Conservation (phyloP, 192 early-diverging fungal genomes). For the Geranomyces variabilis region DNA sequence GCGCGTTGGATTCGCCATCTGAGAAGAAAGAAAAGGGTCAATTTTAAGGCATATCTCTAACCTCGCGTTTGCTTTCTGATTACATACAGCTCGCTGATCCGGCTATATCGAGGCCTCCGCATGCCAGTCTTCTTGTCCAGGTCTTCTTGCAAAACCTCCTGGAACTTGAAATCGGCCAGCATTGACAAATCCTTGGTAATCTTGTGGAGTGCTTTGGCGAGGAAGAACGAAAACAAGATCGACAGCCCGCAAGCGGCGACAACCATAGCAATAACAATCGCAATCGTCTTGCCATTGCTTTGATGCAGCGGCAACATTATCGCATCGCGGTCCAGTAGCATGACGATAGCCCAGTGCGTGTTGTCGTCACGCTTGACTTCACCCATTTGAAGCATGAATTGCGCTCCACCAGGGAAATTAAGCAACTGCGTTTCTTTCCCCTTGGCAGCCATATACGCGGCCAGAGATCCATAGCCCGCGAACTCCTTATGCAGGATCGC, state of each 20-base stretch:
- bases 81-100: constrained; percentile 22
- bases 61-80: too few relatives aligned
- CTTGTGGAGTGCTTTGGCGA: constrained; percentile 16
- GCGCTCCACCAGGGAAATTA: background rate
- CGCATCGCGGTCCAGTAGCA: constrained; percentile 12
- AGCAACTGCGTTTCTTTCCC: background rate
- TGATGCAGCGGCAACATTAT: background rate
- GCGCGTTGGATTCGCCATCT: constrained; percentile 28
- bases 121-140: constrained; percentile 26
- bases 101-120: constrained; percentile 10
- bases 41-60: too few relatives aligned
- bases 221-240: constrained; percentile 1
- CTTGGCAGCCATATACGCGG: background rate
- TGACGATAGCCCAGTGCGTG: constrained; percentile 16
- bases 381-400: constrained; percentile 12
- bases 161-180: constrained; percentile 28
- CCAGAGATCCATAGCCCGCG: background rate
- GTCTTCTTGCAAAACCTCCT: constrained; percentile 30
- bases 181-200: constrained; percentile 20
- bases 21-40: too few relatives aligned
- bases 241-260: constrained; percentile 2
- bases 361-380: background rate
- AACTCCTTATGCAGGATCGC: background rate
- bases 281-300: constrained; percentile 5
- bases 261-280: constrained; percentile 15